Base-by-base conservation (phyloP, 2,329 filamentous ascomycete genomes). In the Diaporthe aspalathi region DNA sequence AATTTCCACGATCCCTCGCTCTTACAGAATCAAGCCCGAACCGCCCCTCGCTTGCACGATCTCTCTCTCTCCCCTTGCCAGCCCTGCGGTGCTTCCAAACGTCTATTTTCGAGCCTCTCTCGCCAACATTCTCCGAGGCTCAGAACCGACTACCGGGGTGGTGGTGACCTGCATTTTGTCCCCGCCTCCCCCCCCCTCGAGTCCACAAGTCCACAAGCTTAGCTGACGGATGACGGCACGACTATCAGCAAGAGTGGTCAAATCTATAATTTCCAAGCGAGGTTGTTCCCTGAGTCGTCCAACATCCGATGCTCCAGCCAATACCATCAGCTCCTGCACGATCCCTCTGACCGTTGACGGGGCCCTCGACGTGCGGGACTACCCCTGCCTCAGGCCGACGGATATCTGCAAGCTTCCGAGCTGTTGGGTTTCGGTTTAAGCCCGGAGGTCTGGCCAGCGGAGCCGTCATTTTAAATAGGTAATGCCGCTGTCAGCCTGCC, bases 211-310 rank as follows among this genome's bases (percentile, higher is more conserved):
- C 52, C 52, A 54, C 29, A 32, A 32, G 32, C 8, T 32, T 6
- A 5, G 7, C 8, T 12, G 35, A 40, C 38, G 57, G 40, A 12
- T 62, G 24, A 62, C 57, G 57, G 40, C 57, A 62, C 27, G 22
- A 1, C 6, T 9, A 49, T 17, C 57, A 63, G n/a, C 43, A 35
- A 35, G 60, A 29, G n/a, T n/a, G n/a, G n/a, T n/a, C n/a, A n/a
- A n/a, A n/a, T n/a, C n/a, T n/a, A 63, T 27, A 63, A 49, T 63
- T 49, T 63, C 43, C 43, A 63, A 63, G 60, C 60, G 60, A 63
- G 27, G 60, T 63, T 35, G 16, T 35, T n/a, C n/a, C 12, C 9
- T 43, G 60, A 63, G 27, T 63, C 43, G 60, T 24, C 20, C 27
- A 63, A 63, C 60, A 49, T 49, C 12, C 43, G 60, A 63, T 49